Conservation (phyloP, 805 yeast genomes). For the Saccharomyces kudriavzevii region DNA sequence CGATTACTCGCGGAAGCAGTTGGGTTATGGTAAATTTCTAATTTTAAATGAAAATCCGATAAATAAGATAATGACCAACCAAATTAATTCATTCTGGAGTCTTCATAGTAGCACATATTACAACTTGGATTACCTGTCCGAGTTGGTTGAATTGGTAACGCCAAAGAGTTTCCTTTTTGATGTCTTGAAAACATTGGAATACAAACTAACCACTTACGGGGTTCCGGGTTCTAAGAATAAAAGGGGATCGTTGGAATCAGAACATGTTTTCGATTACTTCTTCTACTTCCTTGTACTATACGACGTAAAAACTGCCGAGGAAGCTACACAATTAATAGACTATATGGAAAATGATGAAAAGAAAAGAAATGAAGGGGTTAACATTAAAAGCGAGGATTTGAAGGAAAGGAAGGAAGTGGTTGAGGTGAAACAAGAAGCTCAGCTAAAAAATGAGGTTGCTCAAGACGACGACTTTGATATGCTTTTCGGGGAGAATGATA, state of each 20-base stretch:
- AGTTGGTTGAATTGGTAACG: slow-evolving; percentile 22
- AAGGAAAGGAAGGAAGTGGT: background rate
- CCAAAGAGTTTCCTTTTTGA: slow-evolving; percentile 24
- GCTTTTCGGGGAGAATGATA: slow-evolving; percentile 30
- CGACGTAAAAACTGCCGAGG: slow-evolving; percentile 21
- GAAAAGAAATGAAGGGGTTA: background rate
- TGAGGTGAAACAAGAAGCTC: slow-evolving; percentile 4
- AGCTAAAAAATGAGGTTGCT: slow-evolving; percentile 10
- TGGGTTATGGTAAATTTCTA: slow-evolving; percentile 19
- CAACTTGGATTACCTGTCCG: slow-evolving; percentile 26
- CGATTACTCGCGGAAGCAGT: slow-evolving; percentile 23
- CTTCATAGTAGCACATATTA: slow-evolving; percentile 32
- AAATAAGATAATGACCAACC: slow-evolving; percentile 28
- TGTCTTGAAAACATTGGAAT: slow-evolving; percentile 21
- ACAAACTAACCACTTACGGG: slow-evolving; percentile 20
- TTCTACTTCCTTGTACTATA: slow-evolving; percentile 26
- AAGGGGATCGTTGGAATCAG: slow-evolving; percentile 16
- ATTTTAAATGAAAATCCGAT: slow-evolving; percentile 26
- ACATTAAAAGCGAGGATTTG: background rate
- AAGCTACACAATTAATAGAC: slow-evolving; percentile 18
- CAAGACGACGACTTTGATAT: slow-evolving; percentile 31
- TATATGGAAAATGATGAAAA: slow-evolving; percentile 13
- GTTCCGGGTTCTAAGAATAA: slow-evolving; percentile 20
- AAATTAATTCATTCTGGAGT: slow-evolving; percentile 31
- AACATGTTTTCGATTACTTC: slow-evolving; percentile 23